Percentiles rank a stretch among this genome's conserved stretches.
Evolutionary conservation across 805 yeast species (phyloP).

Genomic region (Priceomyces melissophilus): DNA sequence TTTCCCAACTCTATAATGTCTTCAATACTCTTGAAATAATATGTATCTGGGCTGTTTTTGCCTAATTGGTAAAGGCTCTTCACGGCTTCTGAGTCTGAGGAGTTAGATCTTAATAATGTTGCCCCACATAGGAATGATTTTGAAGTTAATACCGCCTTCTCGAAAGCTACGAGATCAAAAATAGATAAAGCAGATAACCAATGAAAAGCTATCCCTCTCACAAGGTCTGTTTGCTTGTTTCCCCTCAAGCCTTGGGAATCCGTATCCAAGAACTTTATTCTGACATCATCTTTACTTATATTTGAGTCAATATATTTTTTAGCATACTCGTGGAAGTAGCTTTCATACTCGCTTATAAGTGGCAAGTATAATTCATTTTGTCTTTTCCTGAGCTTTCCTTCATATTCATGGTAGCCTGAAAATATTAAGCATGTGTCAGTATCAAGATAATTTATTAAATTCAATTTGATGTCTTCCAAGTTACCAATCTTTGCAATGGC

Average conservation of each 20-base stretch:
- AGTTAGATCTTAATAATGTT: conserved; percentile 52
- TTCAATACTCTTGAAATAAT: conserved; percentile 49
- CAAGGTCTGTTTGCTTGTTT: conserved; percentile 61
- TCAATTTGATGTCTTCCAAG: conserved; percentile 52
- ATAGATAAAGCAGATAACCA: conserved; percentile 63
- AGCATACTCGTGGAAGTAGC: conserved; percentile 46
- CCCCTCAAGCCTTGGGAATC: conserved; percentile 81
- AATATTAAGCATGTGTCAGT: conserved; percentile 91
- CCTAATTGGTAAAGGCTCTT: conserved; percentile 32
- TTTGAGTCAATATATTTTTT: conserved; percentile 22
- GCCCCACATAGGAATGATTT: conserved; percentile 86
- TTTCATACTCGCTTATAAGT: conserved; percentile 63
- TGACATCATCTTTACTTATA: conserved; percentile 25
- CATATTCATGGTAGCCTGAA: conserved; percentile 76
- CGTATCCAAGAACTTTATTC: conserved; percentile 66
- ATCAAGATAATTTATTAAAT: conserved; percentile 78
- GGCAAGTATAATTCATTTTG: conserved; percentile 80
- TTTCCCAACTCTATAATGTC: conserved; percentile 75
- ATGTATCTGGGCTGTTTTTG: conserved; percentile 25
- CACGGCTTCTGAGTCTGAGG: conserved; percentile 15
- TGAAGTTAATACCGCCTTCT: conserved; percentile 80
- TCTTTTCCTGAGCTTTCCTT: conserved; percentile 73
- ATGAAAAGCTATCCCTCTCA: conserved; percentile 56
- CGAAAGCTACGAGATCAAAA: conserved; percentile 86
- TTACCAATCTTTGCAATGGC: conserved; percentile 60